Evolutionary conservation across 805 yeast genomes (phyloP), one percentile per base, ranked within the genome.

Genomic region (baker's yeast (Saccharomyces cerevisiae)): DNA sequence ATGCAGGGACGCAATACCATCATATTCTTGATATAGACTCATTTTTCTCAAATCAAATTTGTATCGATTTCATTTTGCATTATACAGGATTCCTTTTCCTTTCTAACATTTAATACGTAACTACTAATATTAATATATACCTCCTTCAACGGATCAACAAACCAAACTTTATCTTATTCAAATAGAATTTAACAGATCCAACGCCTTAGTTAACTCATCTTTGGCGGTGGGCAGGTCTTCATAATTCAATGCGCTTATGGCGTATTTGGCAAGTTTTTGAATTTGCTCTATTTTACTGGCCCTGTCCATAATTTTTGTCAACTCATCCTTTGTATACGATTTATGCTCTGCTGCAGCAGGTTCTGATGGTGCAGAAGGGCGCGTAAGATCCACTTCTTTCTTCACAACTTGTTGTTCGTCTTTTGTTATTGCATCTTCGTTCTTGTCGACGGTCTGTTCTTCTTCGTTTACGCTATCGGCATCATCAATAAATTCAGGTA

Each of bases 201-300:
- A 66, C 0, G 89, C 89, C 27, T 73, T 65, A 17, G 70, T 67
- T 49, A 87, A 69, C 64, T 87, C 89, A 41, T 71, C 73, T 47
- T 82, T 80, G 2, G 92, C 92, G 0, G 92, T 87, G 2, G 67
- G 76, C 36, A 80, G 70, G 61, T 87, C 95, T 57, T 87, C 92
- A 65, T 85, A 87, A 64, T 85, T 85, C 64, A 87, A 73, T 0
- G 95, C 94, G 54, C 89, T 83, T 6, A 85, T 81, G 1, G 90
- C 92, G 66, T 83, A 87, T 64, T 81, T 85, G 31, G 91, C 87
- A 56, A 77, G 79, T 60, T 82, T 85, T 62, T 86, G 92, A 0
- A 84, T 81, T 60, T 77, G 74, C 9, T 80, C 64, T 22, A 85
- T 81, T 48, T 76, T 72, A 52, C 80, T 87, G 24, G 83, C 79